Evolutionary conservation across 257 asterid species (phyloP), one percentile per base, ranked within the genome.

Genomic region (Petrea volubilis): DNA sequence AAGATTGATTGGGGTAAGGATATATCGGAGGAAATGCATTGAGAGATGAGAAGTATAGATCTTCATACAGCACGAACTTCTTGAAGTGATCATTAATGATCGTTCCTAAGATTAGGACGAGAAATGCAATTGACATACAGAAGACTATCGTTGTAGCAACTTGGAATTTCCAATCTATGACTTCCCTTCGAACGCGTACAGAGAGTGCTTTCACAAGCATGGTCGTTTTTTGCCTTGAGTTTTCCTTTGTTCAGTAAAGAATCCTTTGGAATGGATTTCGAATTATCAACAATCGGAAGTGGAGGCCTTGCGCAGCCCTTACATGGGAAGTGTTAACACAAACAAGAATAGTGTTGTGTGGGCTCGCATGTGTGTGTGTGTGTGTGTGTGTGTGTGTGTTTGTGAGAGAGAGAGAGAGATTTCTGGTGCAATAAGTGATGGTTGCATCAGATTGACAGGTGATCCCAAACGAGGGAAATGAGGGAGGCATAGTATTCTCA

Each of bases 21-120:
- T 74, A 68, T 1, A 77, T 63, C 6, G 89, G 88, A 64, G 86
- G 80, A 64, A 79, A 74, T 6, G 87, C 78, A 6, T 71, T 77
- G 75, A 80, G 79, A 23, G 80, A 61, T 29, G 92, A 81, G 41
- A 76, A 64, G 70, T 86, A 73, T 15, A 87, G 68, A 50, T 89
- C 91, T 52, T 91, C 96, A 43, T 82, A 79, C 18, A 84, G 21
- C 14, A 82, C 73, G 74, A 76, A 81, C 38, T 78, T 80, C 29
- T 74, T 81, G 76, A 87, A 74, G 38, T 78, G 85, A 49, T 89
- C 84, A 49, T 83, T 83, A 73, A 89, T 81, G 86, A 83, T 79
- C 74, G 75, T 72, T 27, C 82, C 89, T 25, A 92, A 51, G 50
- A 82, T 55, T 6, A 86, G 53, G 25, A 89, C 75, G 6, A 84